Percentiles rank a stretch among this genome's conserved stretches.
phyloP scores from a whole-genome alignment of 768 basidiomycete genomes.

The Boletellus emodensis region DNA sequence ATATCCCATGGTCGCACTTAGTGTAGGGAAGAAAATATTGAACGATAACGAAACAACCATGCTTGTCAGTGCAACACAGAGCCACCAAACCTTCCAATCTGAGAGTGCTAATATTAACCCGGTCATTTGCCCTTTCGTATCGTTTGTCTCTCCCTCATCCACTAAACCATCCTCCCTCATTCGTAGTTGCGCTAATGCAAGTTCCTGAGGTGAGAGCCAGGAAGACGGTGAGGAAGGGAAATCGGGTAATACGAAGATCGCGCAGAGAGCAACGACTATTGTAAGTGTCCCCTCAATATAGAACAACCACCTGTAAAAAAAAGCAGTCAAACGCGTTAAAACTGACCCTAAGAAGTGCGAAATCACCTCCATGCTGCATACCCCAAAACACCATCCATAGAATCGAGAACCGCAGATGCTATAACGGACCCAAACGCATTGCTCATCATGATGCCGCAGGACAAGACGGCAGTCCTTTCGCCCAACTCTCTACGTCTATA shows the following conservation, averaged over 20 bases:
- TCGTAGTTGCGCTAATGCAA: conserved; percentile 51
- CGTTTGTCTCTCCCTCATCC: conserved; percentile 44
- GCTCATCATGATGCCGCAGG: conserved; percentile 69
- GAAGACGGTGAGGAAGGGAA: conserved; percentile 56
- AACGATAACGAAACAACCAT: conserved; percentile 62
- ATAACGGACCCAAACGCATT: conserved; percentile 82
- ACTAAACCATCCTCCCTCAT: conserved; percentile 64
- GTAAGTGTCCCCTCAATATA: conserved; percentile 63
- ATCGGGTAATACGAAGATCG: conserved; percentile 69
- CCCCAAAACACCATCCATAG: conserved; percentile 67
- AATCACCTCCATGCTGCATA: conserved; percentile 68
- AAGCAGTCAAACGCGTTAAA: not conserved
- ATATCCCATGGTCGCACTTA: conserved; percentile 70
- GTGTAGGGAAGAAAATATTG: conserved; percentile 77
- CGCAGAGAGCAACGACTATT: conserved; percentile 43
- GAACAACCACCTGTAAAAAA: conserved; percentile 59
- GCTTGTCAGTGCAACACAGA: conserved; percentile 58
- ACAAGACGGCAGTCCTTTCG: conserved; percentile 60
- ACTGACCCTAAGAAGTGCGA: not conserved
- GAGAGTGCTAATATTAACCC: conserved; percentile 58
- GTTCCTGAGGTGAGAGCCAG: conserved; percentile 62
- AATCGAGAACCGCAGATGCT: conserved; percentile 68
- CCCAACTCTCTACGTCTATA: conserved; percentile 72
- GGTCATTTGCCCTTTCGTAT: conserved; percentile 25
- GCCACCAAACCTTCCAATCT: conserved; percentile 86